Conservation (phyloP, 2,329 filamentous ascomycete species). For the Alternaria conjuncta region DNA sequence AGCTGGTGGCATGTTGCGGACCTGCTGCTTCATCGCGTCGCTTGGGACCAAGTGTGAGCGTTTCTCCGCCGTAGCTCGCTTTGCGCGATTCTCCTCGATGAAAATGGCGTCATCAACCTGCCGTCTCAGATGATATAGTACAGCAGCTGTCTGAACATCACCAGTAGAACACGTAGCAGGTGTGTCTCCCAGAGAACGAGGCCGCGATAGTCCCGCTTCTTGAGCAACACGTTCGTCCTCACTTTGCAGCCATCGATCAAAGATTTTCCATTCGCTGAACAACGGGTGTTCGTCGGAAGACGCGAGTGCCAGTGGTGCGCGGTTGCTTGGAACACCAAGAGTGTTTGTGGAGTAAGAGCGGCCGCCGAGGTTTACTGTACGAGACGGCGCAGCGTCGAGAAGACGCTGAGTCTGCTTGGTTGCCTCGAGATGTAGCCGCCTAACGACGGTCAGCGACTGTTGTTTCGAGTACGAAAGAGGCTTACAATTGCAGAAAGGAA, state of each 20-base stretch:
- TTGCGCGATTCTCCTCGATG: conserved; percentile 41
- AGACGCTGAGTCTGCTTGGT: conserved; percentile 30
- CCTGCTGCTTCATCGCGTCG: conserved; percentile 35
- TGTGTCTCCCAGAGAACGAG: conserved; percentile 29
- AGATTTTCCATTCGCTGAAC: conserved; percentile 40
- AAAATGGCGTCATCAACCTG: conserved; percentile 41
- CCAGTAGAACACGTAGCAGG: conserved; percentile 21
- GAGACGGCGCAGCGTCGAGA: conserved; percentile 29
- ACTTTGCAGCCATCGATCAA: conserved; percentile 35
- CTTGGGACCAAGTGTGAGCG: conserved; percentile 37
- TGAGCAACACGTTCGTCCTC: conserved; percentile 36
- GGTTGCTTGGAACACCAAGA: conserved; percentile 23
- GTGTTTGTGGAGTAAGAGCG: conserved; percentile 33
- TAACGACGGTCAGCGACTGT: conserved; percentile 17
- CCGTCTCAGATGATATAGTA: conserved; percentile 34
- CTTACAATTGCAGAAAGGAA: conserved; percentile 39
- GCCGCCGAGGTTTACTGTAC: conserved; percentile 34
- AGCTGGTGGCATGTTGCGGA: conserved; percentile 32
- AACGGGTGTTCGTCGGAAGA: conserved; percentile 38
- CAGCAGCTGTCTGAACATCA: conserved; percentile 35
- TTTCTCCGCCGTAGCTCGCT: conserved; percentile 31
- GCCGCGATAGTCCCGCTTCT: conserved; percentile 24
- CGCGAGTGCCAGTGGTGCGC: conserved; percentile 26
- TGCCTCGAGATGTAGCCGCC: conserved; percentile 37
- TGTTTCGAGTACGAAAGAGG: background rate